Evolutionary conservation across 2,329 filamentous ascomycete genomes (phyloP), one percentile per base, ranked within the genome.

Genomic region (Pestalotiopsis fici): DNA sequence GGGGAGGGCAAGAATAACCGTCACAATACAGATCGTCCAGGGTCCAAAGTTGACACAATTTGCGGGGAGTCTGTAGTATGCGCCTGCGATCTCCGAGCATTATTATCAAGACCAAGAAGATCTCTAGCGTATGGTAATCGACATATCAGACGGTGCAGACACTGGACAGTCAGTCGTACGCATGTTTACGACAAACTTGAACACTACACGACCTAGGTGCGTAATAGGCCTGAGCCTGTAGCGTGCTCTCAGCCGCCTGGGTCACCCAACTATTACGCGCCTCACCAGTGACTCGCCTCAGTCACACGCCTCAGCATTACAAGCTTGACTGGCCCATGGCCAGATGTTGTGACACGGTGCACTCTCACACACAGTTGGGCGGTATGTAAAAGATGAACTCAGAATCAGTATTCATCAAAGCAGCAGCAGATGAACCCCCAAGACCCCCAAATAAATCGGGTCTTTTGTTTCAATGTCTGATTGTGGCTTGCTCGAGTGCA

Each of bases 381-480:
- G 43, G 18, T n/a, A 50, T 9, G 9, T 50, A 3, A n/a, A n/a
- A n/a, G n/a, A n/a, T n/a, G n/a, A n/a, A n/a, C 21, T 50, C 6
- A n/a, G 18, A n/a, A 50, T 50, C 43, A 50, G 9, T 18, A 23
- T 11, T 21, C 6, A 1, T n/a, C 43, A 50, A 21, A 18, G 11
- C n/a, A 50, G 21, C 18, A 50, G 43, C 43, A 50, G 43, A n/a
- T 21, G n/a, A 7, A 18, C 6, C 13, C 12, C 31, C 5, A 3
- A 27, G n/a, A 15, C 57, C 57, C 27, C 57, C 57, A 60, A 60
- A 60, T 60, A 60, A 60, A 37, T 21, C 31, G 57, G 57, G 57
- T 18, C 55, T 27, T 27, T 15, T 21, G 57, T 39, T 60, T 60
- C 57, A 60, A 60, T 60, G 27, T 21, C 57, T 60, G 57, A 37